phyloP scores from a whole-genome alignment of 2,329 filamentous ascomycete genomes.

The Trichoderma gracile region DNA sequence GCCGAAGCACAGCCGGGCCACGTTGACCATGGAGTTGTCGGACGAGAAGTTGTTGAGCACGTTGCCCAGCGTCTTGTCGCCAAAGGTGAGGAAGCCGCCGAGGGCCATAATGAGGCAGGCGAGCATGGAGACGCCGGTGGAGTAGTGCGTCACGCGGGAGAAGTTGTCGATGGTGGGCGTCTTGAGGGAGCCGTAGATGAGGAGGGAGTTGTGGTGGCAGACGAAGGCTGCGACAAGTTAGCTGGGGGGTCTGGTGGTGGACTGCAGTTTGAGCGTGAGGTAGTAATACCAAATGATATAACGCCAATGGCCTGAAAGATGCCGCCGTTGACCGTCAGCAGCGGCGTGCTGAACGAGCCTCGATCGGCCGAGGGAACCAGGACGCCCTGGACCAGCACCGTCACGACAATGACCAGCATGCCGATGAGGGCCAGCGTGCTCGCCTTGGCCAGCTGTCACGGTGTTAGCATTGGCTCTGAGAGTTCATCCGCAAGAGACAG shows the following conservation, averaged over 20 bases:
- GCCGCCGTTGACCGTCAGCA: slow-evolving; percentile 79
- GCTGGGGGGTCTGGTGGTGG: background rate
- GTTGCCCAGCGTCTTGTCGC: slow-evolving; percentile 88
- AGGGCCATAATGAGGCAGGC: slow-evolving; percentile 88
- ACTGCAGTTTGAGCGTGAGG: background rate
- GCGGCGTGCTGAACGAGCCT: slow-evolving; percentile 68
- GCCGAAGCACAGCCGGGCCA: slow-evolving; percentile 92
- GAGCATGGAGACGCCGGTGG: slow-evolving; percentile 84
- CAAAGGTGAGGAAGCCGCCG: slow-evolving; percentile 88
- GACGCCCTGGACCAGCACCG: slow-evolving; percentile 81
- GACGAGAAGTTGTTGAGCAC: slow-evolving; percentile 96
- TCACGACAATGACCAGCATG: slow-evolving; percentile 87
- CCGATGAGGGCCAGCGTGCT: slow-evolving; percentile 89
- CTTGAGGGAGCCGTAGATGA: slow-evolving; percentile 94
- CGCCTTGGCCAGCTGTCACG: slow-evolving; percentile 87
- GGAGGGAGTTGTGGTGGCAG: slow-evolving; percentile 89
- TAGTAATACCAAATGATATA: slow-evolving; percentile 81
- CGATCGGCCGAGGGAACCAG: slow-evolving; percentile 69
- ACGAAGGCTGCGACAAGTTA: slow-evolving; percentile 54
- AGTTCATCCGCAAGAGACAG: too few relatives aligned
- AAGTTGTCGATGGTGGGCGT: slow-evolving; percentile 97
- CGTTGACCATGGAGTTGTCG: slow-evolving; percentile 89
- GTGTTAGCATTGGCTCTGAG: too few relatives aligned
- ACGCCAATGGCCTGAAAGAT: slow-evolving; percentile 96
- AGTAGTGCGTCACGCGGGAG: slow-evolving; percentile 88